Percentiles rank a stretch among this genome's conserved stretches.
phyloP scores from a whole-genome alignment of 1,139 yeast species.

The Candida labiduridarum region DNA sequence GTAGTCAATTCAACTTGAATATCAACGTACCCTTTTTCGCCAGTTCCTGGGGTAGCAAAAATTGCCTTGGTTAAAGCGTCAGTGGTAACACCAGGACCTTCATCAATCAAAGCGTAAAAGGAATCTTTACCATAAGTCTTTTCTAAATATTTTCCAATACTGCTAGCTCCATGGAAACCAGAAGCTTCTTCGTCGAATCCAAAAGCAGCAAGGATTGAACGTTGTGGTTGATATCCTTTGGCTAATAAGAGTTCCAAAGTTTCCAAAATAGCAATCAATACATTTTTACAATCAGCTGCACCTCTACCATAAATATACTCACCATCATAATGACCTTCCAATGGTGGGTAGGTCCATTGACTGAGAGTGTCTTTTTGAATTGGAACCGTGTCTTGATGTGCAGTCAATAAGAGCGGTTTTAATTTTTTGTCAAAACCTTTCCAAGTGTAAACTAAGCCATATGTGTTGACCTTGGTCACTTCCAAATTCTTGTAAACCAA shows the following conservation, averaged over 20 bases:
- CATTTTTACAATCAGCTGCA: constrained; percentile 44
- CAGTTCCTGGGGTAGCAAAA: constrained; percentile 41
- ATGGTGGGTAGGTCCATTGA: constrained; percentile 73
- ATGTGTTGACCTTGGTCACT: constrained; percentile 61
- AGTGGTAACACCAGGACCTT: constrained; percentile 43
- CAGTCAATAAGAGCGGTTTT: constrained; percentile 47
- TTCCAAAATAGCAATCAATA: constrained; percentile 41
- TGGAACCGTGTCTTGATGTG: constrained; percentile 71
- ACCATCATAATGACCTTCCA: constrained; percentile 69
- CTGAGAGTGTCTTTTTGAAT: constrained; percentile 59
- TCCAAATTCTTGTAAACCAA: constrained; percentile 49
- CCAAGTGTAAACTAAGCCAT: constrained; percentile 68
- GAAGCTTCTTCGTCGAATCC: constrained; percentile 50
- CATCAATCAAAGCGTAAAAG: constrained; percentile 45
- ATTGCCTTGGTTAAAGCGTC: constrained; percentile 28
- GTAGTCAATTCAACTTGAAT: constrained; percentile 35
- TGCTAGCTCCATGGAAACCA: constrained; percentile 38
- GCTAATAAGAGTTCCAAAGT: constrained; percentile 37
- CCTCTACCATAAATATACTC: constrained; percentile 43
- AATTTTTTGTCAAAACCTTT: constrained; percentile 26
- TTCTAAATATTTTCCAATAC: constrained; percentile 31
- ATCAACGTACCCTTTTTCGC: constrained; percentile 46
- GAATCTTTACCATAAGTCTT: constrained; percentile 36
- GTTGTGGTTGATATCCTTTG: constrained; percentile 32
- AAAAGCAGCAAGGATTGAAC: constrained; percentile 44